Conservation (phyloP, 73 alveolate genomes). For the Paramecium octaurelia region DNA sequence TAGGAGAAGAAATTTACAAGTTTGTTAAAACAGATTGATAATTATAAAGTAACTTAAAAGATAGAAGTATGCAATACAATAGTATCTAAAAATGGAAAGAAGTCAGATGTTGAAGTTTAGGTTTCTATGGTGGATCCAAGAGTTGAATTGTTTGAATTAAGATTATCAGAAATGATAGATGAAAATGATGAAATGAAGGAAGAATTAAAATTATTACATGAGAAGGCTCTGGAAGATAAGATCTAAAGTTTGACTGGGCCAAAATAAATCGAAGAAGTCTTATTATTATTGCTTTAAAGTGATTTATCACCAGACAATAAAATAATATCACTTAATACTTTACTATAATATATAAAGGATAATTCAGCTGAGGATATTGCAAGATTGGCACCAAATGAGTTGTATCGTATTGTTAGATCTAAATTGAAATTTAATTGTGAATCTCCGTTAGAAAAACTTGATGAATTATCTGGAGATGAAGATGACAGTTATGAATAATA, state of each 20-base stretch:
- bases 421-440: not conserved
- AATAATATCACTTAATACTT: not conserved
- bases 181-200: constrained; percentile 16
- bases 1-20: not conserved
- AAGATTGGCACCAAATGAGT: constrained; percentile 35
- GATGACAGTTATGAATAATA: not conserved
- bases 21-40: constrained; percentile 12
- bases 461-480: not conserved
- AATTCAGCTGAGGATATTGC: constrained; percentile 23
- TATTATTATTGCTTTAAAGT: not conserved
- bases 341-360: not conserved
- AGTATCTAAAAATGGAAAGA: not conserved
- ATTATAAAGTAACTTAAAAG: not conserved
- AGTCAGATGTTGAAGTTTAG: not conserved
- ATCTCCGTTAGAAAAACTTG: not conserved
- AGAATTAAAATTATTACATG: not conserved
- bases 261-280: constrained; percentile 32
- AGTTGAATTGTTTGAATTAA: not conserved
- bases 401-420: not conserved
- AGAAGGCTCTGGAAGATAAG: not conserved
- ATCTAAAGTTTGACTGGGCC: not conserved
- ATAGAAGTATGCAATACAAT: not conserved
- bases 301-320: constrained; percentile 19
- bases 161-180: not conserved
- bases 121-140: not conserved